Base-by-base conservation (phyloP, 75 land plant genomes). In the Selaginella moellendorffii region DNA sequence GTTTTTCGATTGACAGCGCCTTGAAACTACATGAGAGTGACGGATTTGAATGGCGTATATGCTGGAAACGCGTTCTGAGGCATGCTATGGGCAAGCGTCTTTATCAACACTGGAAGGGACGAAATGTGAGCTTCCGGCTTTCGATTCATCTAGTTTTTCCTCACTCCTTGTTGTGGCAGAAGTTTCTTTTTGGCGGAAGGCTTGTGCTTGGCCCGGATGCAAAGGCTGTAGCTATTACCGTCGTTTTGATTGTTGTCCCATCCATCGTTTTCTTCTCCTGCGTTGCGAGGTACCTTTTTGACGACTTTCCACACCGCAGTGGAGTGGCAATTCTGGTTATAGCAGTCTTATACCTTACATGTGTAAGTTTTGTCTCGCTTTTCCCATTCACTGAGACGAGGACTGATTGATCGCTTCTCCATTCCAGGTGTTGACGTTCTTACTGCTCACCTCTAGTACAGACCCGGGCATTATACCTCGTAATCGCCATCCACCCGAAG, bases 401-500 rank as follows among this genome's bases (percentile, higher is more conserved):
- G 10, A 8, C 22, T 17, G 9, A 10, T 21, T 65, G 28, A 1
- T 21, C 18, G 19, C 22, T 26, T 26, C 25, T 0, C 25, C 0
- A 25, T 26, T 30, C 23, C 79, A 88, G 97, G 87, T 92, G 0
- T 65, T 92, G 69, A 53, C 76, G n/a, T 68, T 92, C 56, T 79
- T 92, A 24, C 69, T 92, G 2, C 59, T 77, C 30, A 88, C 97
- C 30, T 88, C 97, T 31, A 78, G 87, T 9, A 83, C 77, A 36
- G 97, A 92, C 68, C 97, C 97, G 14, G 97, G 97, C 0, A 92
- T 92, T 28, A 68, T 88, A 54, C 96, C 97, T 24, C 96, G 96
- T 21, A 84, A 79, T 69, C 63, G 74, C 24, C 64, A 73, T 27
- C 87, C 85, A 19, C 87, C 87, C 12, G 96, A 86, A 46, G 70